Evolutionary conservation across 805 yeast genomes (phyloP).

Genomic region (Sungouiella blattae): DNA sequence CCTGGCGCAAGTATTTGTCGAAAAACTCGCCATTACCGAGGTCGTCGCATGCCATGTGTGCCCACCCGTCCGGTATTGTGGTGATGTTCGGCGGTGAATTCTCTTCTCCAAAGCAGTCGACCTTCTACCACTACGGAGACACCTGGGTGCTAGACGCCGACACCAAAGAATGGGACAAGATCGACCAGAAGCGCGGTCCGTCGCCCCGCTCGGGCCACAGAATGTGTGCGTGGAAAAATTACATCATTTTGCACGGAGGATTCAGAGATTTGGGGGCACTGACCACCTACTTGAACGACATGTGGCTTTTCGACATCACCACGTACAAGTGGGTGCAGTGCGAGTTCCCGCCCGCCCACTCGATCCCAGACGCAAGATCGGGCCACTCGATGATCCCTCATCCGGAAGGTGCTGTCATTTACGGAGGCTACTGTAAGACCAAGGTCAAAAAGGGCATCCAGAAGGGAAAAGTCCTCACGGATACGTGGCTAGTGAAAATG

Average conservation of each 20-base stretch:
- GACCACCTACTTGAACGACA: slow-evolving; percentile 78
- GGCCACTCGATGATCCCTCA: slow-evolving; percentile 85
- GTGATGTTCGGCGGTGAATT: slow-evolving; percentile 95
- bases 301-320: slow-evolving; percentile 91
- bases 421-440: slow-evolving; percentile 94
- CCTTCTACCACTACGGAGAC: slow-evolving; percentile 94
- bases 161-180: slow-evolving; percentile 84
- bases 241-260: slow-evolving; percentile 82
- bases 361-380: slow-evolving; percentile 85
- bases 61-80: slow-evolving; percentile 86
- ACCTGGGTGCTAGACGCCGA: slow-evolving; percentile 89
- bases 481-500: slow-evolving; percentile 86
- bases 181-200: slow-evolving; percentile 75
- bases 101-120: slow-evolving; percentile 91
- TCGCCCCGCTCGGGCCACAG: slow-evolving; percentile 90
- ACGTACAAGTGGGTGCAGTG: slow-evolving; percentile 89
- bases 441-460: slow-evolving; percentile 85
- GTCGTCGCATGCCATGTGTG: slow-evolving; percentile 89
- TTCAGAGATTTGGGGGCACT: slow-evolving; percentile 84
- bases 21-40: slow-evolving; percentile 90
- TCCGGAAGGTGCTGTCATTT: slow-evolving; percentile 77
- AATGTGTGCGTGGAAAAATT: slow-evolving; percentile 89
- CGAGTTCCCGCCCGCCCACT: slow-evolving; percentile 77
- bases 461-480: slow-evolving; percentile 85
- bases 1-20: slow-evolving; percentile 76